Evolutionary conservation across 164 flowering plant genomes (phyloP).

Genomic region (Macadamia integrifolia): DNA sequence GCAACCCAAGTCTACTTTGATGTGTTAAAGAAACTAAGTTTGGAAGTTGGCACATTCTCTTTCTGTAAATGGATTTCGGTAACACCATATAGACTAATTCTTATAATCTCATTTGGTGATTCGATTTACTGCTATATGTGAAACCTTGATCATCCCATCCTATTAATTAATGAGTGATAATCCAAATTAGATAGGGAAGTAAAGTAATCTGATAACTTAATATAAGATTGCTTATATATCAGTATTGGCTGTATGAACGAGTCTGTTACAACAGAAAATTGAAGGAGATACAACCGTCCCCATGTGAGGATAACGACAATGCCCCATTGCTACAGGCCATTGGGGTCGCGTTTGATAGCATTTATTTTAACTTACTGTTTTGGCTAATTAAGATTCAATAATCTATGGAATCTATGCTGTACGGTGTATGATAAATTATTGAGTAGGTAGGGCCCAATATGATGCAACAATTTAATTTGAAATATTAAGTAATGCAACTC

Average conservation of each 20-base stretch:
- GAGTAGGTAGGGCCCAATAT: neutral
- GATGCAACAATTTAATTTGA: no score
- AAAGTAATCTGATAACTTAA: neutral
- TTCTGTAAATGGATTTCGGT: no score
- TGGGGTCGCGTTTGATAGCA: neutral
- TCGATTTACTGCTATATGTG: no score
- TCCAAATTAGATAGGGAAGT: no score
- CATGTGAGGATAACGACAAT: slow-evolving; percentile 7
- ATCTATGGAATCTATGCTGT: neutral
- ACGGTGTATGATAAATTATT: neutral
- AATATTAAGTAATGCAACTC: slow-evolving; percentile 5
- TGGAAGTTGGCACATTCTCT: no score
- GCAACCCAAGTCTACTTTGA: no score
- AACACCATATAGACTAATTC: no score
- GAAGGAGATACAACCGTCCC: neutral
- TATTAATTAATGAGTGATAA: no score
- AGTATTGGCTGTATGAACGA: neutral
- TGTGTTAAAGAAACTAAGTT: no score
- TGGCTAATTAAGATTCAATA: neutral
- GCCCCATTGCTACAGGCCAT: slow-evolving; percentile 13
- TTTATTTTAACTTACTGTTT: neutral
- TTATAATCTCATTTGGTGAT: no score
- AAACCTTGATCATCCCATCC: no score
- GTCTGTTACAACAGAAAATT: neutral
- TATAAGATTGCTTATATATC: neutral